Evolutionary conservation across 208 protist genomes (phyloP).

Genomic region (Acanthamoeba healyi): DNA sequence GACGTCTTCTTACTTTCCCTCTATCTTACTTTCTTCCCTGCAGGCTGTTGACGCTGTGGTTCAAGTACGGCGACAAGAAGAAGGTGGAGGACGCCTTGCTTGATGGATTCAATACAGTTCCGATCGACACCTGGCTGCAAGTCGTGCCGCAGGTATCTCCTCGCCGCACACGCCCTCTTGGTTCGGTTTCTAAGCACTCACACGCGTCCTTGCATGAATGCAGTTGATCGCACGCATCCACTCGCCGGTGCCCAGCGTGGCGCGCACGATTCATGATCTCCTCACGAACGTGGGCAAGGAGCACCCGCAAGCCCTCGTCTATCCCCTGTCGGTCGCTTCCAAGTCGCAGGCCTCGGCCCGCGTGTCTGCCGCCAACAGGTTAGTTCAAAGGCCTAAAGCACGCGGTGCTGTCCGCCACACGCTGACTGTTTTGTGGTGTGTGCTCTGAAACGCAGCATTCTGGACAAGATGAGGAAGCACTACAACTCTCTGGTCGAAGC

Average conservation of each 20-base stretch:
- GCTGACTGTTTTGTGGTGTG: too few relatives aligned
- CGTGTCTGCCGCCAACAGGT: slow-evolving; percentile 54
- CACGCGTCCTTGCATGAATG: too few relatives aligned
- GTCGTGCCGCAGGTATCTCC: slow-evolving; percentile 97
- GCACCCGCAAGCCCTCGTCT: slow-evolving; percentile 99
- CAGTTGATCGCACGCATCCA: slow-evolving; percentile 97
- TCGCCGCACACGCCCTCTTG: too few relatives aligned
- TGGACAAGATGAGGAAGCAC: slow-evolving; percentile 71
- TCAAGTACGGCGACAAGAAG: slow-evolving; percentile 91
- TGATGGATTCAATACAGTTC: slow-evolving; percentile 94
- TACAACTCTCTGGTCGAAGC: slow-evolving; percentile 90
- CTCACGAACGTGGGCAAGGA: slow-evolving; percentile 95
- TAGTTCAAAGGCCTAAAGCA: too few relatives aligned
- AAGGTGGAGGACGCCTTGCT: slow-evolving; percentile 93
- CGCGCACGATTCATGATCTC: slow-evolving; percentile 95
- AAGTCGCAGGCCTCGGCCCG: slow-evolving; percentile 83
- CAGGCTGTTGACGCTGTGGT: slow-evolving; percentile 97
- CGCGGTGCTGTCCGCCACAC: not conserved
- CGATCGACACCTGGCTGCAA: slow-evolving; percentile 98
- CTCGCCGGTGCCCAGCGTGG: slow-evolving; percentile 92
- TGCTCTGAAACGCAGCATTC: too few relatives aligned
- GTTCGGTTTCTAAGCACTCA: too few relatives aligned
- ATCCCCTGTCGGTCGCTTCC: slow-evolving; percentile 98
- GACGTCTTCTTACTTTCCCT: too few relatives aligned
- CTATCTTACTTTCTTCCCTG: too few relatives aligned